Evolutionary conservation across 352 stramenopile genomes (phyloP).

Genomic region (Pythium rishiriense): DNA sequence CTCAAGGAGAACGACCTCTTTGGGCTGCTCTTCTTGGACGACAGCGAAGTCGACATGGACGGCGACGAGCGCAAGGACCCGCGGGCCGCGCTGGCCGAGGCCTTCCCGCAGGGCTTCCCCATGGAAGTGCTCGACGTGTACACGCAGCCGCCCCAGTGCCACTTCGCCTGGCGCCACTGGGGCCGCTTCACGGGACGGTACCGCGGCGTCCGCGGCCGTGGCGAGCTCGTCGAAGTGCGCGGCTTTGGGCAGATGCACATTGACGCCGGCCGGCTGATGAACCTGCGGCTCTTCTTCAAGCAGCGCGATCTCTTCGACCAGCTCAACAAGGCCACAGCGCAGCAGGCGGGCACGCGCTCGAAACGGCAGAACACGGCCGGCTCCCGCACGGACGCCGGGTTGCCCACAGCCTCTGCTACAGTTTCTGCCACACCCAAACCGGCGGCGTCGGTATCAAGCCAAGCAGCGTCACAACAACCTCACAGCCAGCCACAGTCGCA

Average conservation of each 20-base stretch:
- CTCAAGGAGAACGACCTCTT: slow-evolving; percentile 72
- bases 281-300: slow-evolving; percentile 70
- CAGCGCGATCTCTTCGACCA: slow-evolving; percentile 54
- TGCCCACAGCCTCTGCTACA: background rate
- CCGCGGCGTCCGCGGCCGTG: slow-evolving; percentile 61
- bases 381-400: slow-evolving; percentile 12
- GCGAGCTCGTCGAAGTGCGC: slow-evolving; percentile 54
- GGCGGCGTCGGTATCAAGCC: background rate
- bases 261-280: slow-evolving; percentile 48
- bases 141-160: slow-evolving; percentile 70
- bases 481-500: background rate
- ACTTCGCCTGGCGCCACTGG: slow-evolving; percentile 85
- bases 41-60: slow-evolving; percentile 37
- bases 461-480: background rate
- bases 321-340: slow-evolving; percentile 34
- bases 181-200: slow-evolving; percentile 68
- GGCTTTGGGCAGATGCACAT: slow-evolving; percentile 76
- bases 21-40: slow-evolving; percentile 59
- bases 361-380: slow-evolving; percentile 10
- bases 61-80: slow-evolving; percentile 49
- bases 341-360: background rate
- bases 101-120: slow-evolving; percentile 72
- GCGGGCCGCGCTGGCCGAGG: slow-evolving; percentile 54
- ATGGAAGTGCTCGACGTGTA: slow-evolving; percentile 82
- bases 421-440: background rate